phyloP scores from a whole-genome alignment of 169 alveolate genomes.

The Cryptosporidium sp. region DNA sequence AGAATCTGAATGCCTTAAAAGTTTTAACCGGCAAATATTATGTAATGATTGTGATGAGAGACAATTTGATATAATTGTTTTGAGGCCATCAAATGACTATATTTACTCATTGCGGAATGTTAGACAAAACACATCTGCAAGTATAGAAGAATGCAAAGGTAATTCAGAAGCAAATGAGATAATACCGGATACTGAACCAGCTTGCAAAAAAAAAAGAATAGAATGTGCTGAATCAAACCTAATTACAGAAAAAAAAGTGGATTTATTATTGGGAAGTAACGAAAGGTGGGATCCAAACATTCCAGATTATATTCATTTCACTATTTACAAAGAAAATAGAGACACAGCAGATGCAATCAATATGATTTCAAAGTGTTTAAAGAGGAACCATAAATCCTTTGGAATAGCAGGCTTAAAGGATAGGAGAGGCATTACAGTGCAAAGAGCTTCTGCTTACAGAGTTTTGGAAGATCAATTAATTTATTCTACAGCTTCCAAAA shows the following conservation, averaged over 20 bases:
- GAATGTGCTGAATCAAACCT: background rate
- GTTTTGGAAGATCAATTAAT: constrained; percentile 82
- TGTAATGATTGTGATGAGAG: background rate
- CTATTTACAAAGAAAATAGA: constrained; percentile 88
- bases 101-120: constrained; percentile 38
- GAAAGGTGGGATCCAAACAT: constrained; percentile 66
- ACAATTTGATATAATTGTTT: constrained; percentile 23
- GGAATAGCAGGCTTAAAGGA: constrained; percentile 93
- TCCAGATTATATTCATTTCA: constrained; percentile 82
- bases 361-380: constrained; percentile 87
- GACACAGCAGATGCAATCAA: constrained; percentile 91
- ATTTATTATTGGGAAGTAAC: constrained; percentile 4
- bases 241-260: background rate
- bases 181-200: background rate
- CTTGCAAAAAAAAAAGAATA: background rate
- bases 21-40: background rate
- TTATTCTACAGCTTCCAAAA: constrained; percentile 79
- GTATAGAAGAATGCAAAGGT: background rate
- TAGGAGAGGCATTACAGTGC: constrained; percentile 93
- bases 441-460: constrained; percentile 77
- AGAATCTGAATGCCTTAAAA: background rate
- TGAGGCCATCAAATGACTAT: constrained; percentile 49
- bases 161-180: background rate
- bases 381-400: constrained; percentile 85
- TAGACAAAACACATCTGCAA: background rate